Base-by-base conservation (phyloP, 2,329 filamentous ascomycete genomes). In the Neophaeococcomyces mojaviensis region DNA sequence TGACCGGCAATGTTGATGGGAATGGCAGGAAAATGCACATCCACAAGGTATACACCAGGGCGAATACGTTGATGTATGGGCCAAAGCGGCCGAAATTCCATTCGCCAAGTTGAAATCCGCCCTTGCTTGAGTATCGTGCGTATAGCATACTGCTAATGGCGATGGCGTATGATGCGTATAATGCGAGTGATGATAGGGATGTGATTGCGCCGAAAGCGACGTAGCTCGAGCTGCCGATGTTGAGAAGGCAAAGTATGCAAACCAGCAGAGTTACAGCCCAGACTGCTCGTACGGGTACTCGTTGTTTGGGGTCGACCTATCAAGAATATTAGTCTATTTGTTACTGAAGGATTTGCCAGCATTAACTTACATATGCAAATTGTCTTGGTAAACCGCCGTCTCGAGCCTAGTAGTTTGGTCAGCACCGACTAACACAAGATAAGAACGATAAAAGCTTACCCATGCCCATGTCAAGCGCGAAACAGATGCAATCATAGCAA, bases 401-500 rank as follows among this genome's bases (percentile, higher is more conserved):
- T 3, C 66, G 56, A 9, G 70, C 66, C 59, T 71, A 74, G 0
- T n/a, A n/a, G n/a, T n/a, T n/a, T n/a, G n/a, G n/a, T n/a, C n/a
- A n/a, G n/a, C n/a, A n/a, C n/a, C n/a, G n/a, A n/a, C n/a, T n/a
- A n/a, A n/a, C n/a, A n/a, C n/a, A n/a, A n/a, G n/a, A n/a, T n/a
- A n/a, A n/a, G n/a, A n/a, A n/a, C n/a, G n/a, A n/a, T n/a, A n/a
- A n/a, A n/a, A n/a, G n/a, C n/a, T n/a, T n/a, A n/a, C n/a, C n/a
- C n/a, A n/a, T n/a, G 68, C 67, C 70, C 70, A 74, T 0, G 68
- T 66, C 2, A 73, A 53, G 2, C 71, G 66, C 1, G 70, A 70
- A 0, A 67, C 68, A 1, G 70, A 72, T 1, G 71, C 69, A 3
- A 72, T 61, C 26, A 62, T 60, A 20, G 63, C 65, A 44, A 70